phyloP scores from a whole-genome alignment of 2,329 filamentous ascomycete species.

The Aspergillus versicolor region DNA sequence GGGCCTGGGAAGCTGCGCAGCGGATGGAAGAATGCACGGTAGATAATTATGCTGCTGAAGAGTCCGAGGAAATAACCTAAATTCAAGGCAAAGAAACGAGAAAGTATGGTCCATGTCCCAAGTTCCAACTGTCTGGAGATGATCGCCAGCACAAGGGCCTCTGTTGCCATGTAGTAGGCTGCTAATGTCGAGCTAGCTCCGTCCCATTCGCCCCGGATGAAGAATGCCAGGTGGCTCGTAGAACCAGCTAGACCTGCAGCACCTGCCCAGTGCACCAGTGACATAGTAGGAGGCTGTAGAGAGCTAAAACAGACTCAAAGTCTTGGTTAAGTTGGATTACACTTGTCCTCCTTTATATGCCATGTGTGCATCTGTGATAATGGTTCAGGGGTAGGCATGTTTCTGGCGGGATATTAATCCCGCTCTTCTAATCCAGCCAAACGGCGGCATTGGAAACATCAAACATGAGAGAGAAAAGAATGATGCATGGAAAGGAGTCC shows the following conservation, averaged over 20 bases:
- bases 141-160: background rate
- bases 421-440: too few species aligned
- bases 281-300: too few species aligned
- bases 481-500: background rate
- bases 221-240: too few species aligned
- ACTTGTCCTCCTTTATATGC: background rate
- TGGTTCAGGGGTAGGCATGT: background rate
- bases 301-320: background rate
- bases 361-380: background rate
- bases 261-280: too few species aligned
- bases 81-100: background rate
- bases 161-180: too few species aligned
- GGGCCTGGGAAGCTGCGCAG: constrained; percentile 15
- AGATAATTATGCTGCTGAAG: constrained; percentile 3
- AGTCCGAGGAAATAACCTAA: background rate
- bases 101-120: background rate
- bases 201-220: too few species aligned
- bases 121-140: background rate
- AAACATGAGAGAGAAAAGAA: background rate
- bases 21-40: constrained; percentile 14
- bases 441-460: background rate
- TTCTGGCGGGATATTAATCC: too few species aligned
- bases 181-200: too few species aligned
- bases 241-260: too few species aligned
- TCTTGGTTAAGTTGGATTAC: background rate